Percentiles rank a stretch among this genome's conserved stretches.
Evolutionary conservation across 768 basidiomycete species (phyloP).

Genomic region (Pilatotrama ljubarskyi): DNA sequence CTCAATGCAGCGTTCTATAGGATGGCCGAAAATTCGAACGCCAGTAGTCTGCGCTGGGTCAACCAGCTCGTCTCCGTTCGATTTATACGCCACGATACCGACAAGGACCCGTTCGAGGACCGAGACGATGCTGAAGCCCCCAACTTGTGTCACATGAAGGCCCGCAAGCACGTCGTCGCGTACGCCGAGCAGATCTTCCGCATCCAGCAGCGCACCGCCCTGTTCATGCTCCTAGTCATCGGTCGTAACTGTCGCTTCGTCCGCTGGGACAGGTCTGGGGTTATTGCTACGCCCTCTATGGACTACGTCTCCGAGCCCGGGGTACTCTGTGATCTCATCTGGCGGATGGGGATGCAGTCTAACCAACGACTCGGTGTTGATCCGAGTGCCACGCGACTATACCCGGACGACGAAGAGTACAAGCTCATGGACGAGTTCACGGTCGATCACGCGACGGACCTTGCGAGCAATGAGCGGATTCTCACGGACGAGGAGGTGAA

Average conservation of each 20-base stretch:
- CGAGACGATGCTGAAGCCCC: background rate
- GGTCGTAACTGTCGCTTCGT: constrained; percentile 1
- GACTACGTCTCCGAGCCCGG: constrained; percentile 10
- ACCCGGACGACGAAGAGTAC: background rate
- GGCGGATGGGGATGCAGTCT: background rate
- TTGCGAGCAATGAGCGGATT: background rate
- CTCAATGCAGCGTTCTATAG: too few relatives aligned
- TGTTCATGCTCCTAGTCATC: constrained; percentile 10
- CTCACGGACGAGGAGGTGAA: too few relatives aligned
- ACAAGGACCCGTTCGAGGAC: constrained; percentile 4
- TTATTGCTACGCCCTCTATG: background rate
- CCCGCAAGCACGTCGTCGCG: background rate
- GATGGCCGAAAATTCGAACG: too few relatives aligned
- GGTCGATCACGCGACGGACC: too few relatives aligned
- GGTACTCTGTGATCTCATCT: constrained; percentile 2
- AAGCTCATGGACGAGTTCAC: background rate
- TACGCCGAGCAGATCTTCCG: constrained; percentile 9
- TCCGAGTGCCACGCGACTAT: background rate
- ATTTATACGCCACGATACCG: background rate
- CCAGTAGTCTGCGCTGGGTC: background rate
- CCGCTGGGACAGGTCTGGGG: constrained; percentile 15
- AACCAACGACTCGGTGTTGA: constrained; percentile 8
- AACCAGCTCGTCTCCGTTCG: constrained; percentile 10
- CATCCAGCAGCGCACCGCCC: constrained; percentile 5
- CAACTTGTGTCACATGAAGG: background rate